Conservation (phyloP, 192 early-diverging fungal genomes). For the Diversispora epigaea region DNA sequence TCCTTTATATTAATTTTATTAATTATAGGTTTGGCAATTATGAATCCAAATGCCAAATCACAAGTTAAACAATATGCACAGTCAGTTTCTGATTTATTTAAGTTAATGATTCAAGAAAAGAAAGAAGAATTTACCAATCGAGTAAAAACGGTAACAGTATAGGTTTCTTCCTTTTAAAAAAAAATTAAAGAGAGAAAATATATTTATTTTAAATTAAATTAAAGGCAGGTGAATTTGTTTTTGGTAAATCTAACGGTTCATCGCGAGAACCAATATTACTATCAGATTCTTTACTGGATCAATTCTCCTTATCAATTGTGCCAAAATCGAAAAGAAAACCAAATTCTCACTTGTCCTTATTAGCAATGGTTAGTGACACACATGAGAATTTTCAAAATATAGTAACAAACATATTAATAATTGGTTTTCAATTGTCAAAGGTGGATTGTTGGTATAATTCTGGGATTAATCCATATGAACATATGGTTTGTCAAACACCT, state of each 20-base stretch:
- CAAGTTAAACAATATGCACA: slow-evolving; percentile 89
- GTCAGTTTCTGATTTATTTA: slow-evolving; percentile 88
- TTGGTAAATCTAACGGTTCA: slow-evolving; percentile 62
- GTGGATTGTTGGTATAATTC: slow-evolving; percentile 88
- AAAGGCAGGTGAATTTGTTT: slow-evolving; percentile 81
- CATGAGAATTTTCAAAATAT: slow-evolving; percentile 23
- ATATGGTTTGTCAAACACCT: slow-evolving; percentile 94
- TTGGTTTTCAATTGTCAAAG: slow-evolving; percentile 20
- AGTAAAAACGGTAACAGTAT: slow-evolving; percentile 55
- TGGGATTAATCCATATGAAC: slow-evolving; percentile 86
- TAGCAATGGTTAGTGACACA: slow-evolving; percentile 67
- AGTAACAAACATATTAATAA: not conserved
- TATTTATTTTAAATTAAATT: not conserved
- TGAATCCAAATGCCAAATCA: slow-evolving; percentile 83
- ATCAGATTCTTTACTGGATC: slow-evolving; percentile 78
- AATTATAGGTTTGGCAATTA: slow-evolving; percentile 75
- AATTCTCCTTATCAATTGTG: slow-evolving; percentile 84
- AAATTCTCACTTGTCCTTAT: slow-evolving; percentile 92
- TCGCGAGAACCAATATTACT: slow-evolving; percentile 69
- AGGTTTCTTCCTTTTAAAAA: not conserved
- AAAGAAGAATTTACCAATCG: slow-evolving; percentile 73
- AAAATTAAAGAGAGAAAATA: not conserved
- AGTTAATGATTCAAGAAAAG: slow-evolving; percentile 89
- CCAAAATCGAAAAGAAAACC: slow-evolving; percentile 65
- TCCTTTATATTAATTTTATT: not conserved